phyloP scores from a whole-genome alignment of 257 asterid species.

The Cynanchum wilfordii region DNA sequence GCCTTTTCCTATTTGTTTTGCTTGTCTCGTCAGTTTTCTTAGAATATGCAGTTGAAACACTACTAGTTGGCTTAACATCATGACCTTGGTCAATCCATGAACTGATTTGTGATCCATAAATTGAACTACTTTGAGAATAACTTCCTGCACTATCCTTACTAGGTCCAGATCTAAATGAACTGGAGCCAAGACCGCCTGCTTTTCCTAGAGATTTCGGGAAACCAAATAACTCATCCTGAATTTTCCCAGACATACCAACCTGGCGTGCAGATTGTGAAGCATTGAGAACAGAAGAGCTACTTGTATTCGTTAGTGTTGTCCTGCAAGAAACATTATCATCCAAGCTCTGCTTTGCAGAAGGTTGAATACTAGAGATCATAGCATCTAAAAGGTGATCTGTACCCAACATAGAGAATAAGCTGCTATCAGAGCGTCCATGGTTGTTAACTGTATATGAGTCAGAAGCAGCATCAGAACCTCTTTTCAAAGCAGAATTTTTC shows the following conservation, averaged over 20 bases:
- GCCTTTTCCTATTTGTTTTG: conserved; percentile 71
- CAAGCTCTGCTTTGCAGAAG: conserved; percentile 26
- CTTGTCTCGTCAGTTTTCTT: conserved; percentile 56
- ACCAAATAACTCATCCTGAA: conserved; percentile 52
- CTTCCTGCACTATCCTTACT: conserved; percentile 45
- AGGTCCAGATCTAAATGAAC: conserved; percentile 33
- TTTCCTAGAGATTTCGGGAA: conserved; percentile 49
- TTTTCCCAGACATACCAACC: conserved; percentile 39
- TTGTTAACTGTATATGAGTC: conserved; percentile 25
- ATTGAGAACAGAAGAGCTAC: conserved; percentile 45
- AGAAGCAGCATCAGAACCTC: conserved; percentile 34
- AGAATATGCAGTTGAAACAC: conserved; percentile 60
- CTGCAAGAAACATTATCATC: conserved; percentile 55
- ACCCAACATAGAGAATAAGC: conserved; percentile 33
- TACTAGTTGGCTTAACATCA: conserved; percentile 42
- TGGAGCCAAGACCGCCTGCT: conserved; percentile 38
- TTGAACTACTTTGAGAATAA: conserved; percentile 54
- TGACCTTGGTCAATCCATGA: conserved; percentile 61
- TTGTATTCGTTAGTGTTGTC: conserved; percentile 40
- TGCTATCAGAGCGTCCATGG: conserved; percentile 47
- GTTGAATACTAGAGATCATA: conserved; percentile 44
- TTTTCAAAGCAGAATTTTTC: conserved; percentile 21
- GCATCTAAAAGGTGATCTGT: conserved; percentile 75
- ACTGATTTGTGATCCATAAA: conserved; percentile 62
- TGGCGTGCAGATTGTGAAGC: conserved; percentile 40